Percentiles rank a stretch among this genome's conserved stretches.
Conservation (phyloP, 2,329 filamentous ascomycete species). For the Aspergillus thermomutatus region DNA sequence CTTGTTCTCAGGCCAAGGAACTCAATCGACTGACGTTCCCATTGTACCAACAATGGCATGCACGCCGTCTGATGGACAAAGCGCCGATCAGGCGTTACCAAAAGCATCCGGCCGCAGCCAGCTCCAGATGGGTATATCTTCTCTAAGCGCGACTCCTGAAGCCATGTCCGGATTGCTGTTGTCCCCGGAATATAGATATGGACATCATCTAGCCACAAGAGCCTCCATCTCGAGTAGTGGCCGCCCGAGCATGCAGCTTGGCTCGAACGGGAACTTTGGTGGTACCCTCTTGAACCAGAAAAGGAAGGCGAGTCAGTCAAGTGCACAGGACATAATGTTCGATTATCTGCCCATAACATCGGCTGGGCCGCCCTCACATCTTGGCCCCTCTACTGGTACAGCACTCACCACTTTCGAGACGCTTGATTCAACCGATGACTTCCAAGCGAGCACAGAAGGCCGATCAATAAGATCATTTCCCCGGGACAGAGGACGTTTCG, state of each 20-base stretch:
- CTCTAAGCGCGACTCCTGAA: constrained; percentile 15
- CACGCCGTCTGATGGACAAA: constrained; percentile 21
- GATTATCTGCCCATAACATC: constrained; percentile 25
- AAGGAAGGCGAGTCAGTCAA: constrained; percentile 15
- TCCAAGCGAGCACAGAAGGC: constrained; percentile 9
- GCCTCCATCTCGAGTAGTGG: constrained; percentile 5
- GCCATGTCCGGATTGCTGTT: constrained; percentile 15
- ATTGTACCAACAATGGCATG: constrained; percentile 20
- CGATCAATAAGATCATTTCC: constrained; percentile 18
- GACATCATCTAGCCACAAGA: constrained; percentile 15
- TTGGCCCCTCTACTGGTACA: constrained; percentile 7
- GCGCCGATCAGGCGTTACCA: constrained; percentile 35
- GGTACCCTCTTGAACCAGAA: constrained; percentile 16
- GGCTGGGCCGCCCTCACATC: constrained; percentile 12
- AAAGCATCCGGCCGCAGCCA: constrained; percentile 29
- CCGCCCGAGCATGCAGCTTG: constrained; percentile 17
- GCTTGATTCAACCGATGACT: constrained; percentile 19
- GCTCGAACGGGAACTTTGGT: constrained; percentile 20
- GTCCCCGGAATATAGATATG: constrained; percentile 17
- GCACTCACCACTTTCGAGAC: constrained; percentile 15
- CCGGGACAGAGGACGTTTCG: constrained; percentile 17
- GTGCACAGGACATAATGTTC: constrained; percentile 28
- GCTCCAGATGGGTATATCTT: constrained; percentile 10
- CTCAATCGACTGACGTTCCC: constrained; percentile 24
- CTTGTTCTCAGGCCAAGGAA: constrained; percentile 27